These are phyloP conservation scores for Pythium brassicae DNA, from an alignment of 352 stramenopile species.

Conservation along the genomic window DNA sequence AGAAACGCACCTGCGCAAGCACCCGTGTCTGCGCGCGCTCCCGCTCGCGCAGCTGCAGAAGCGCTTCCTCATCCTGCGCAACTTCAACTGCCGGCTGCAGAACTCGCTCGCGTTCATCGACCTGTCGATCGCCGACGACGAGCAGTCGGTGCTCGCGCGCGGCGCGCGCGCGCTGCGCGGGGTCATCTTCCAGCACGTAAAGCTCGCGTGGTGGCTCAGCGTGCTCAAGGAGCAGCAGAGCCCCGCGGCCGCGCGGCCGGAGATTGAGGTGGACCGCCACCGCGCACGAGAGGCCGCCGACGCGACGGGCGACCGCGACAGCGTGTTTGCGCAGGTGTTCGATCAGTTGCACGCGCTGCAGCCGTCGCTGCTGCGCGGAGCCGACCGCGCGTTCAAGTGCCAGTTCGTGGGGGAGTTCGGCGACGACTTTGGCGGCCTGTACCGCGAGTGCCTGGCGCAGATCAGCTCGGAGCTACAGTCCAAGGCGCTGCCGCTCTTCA, in stretches of 20 bases:
- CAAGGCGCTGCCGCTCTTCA: constrained; percentile 74
- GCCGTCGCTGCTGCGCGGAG: constrained; percentile 76
- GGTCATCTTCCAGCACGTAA: constrained; percentile 84
- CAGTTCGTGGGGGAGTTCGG: constrained; percentile 90
- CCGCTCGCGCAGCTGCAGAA: constrained; percentile 57
- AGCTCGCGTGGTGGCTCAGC: constrained; percentile 85
- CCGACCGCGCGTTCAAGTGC: constrained; percentile 89
- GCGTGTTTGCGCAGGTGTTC: constrained; percentile 85
- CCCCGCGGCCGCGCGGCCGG: constrained; percentile 65
- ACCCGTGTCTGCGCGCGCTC: constrained; percentile 38
- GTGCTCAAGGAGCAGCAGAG: constrained; percentile 86
- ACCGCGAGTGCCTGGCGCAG: constrained; percentile 86
- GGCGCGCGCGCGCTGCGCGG: constrained; percentile 58
- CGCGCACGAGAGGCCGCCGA: constrained; percentile 65
- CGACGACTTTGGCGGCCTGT: constrained; percentile 88
- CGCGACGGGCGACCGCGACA: constrained; percentile 51
- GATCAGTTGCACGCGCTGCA: constrained; percentile 81
- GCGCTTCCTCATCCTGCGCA: constrained; percentile 82
- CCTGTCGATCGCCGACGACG: constrained; percentile 52
- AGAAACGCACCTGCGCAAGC: constrained; percentile 56
- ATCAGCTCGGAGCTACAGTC: constrained; percentile 87
- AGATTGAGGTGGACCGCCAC: constrained; percentile 85
- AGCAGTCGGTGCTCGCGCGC: constrained; percentile 55
- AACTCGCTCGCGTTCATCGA: constrained; percentile 86
- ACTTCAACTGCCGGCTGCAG: constrained; percentile 85